These are phyloP conservation scores for Aechmea fasciata DNA, from an alignment of 176 grass and related monocot genomes.

Conservation along the genomic window DNA sequence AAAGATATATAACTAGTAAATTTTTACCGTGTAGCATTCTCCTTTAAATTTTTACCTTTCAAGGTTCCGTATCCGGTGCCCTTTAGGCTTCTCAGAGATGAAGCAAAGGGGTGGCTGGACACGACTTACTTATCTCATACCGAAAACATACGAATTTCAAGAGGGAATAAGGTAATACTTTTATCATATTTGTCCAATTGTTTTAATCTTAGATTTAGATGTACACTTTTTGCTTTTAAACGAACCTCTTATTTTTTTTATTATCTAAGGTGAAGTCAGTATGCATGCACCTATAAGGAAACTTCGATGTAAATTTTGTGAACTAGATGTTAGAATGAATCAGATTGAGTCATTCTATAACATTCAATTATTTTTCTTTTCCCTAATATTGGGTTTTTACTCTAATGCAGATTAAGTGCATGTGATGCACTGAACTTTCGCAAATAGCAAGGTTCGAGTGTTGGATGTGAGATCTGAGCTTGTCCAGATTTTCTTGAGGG, in stretches of 20 bases:
- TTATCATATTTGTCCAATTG: background rate
- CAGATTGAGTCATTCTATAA: background rate
- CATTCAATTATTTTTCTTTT: background rate
- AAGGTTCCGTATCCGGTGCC: constrained; percentile 97
- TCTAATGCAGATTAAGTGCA: too few species aligned
- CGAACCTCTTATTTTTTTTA: too few species aligned
- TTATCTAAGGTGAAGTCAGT: too few species aligned
- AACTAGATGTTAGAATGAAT: too few species aligned
- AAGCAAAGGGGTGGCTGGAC: constrained; percentile 96
- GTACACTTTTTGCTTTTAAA: constrained; percentile 9
- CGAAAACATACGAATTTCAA: constrained; percentile 87
- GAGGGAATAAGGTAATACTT: constrained; percentile 87
- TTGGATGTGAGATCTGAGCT: too few species aligned
- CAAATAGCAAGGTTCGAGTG: too few species aligned
- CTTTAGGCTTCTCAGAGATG: constrained; percentile 84
- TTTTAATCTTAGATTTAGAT: background rate
- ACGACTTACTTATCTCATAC: constrained; percentile 72
- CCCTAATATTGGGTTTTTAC: background rate
- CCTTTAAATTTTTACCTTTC: constrained; percentile 91
- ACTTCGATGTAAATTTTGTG: too few species aligned
- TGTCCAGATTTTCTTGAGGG: too few species aligned
- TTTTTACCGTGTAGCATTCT: constrained; percentile 79
- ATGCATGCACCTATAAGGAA: too few species aligned
- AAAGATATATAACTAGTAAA: too few species aligned
- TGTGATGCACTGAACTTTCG: too few species aligned